Percentiles rank a stretch among this genome's conserved stretches.
Conservation (phyloP, 176 grass and related monocot species). For the Olyra latifolia region DNA sequence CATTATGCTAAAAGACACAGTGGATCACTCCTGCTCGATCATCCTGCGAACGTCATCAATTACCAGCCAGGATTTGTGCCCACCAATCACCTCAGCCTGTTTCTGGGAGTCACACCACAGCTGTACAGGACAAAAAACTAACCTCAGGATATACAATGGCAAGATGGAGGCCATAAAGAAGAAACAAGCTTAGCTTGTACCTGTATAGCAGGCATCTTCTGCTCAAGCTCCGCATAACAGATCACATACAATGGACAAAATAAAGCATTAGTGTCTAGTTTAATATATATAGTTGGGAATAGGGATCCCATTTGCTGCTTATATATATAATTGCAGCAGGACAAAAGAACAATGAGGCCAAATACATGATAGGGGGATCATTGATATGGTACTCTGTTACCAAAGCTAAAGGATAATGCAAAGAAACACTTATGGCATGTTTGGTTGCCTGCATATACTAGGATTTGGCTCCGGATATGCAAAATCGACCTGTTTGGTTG, state of each 20-base stretch:
- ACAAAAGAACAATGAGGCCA: constrained; percentile 39
- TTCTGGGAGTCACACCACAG: constrained; percentile 63
- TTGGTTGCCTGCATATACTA: too few species aligned
- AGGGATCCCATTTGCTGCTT: constrained; percentile 4
- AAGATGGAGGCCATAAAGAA: constrained; percentile 25
- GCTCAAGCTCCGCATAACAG: constrained; percentile 34
- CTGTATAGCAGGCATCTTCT: constrained; percentile 99
- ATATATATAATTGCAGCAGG: constrained; percentile 27
- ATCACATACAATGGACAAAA: constrained; percentile 40
- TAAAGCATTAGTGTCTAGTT: constrained; percentile 36
- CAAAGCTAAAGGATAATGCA: constrained; percentile 43
- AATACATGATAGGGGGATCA: constrained; percentile 30
- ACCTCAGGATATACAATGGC: constrained; percentile 38
- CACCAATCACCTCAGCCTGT: constrained; percentile 70
- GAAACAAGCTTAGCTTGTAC: constrained; percentile 49
- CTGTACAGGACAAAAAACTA: constrained; percentile 46
- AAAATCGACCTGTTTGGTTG: too few species aligned
- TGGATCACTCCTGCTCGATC: constrained; percentile 70
- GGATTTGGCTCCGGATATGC: too few species aligned
- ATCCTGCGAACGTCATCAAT: constrained; percentile 76
- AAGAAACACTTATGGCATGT: constrained; percentile 18
- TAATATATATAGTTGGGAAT: constrained; percentile 26
- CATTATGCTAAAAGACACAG: not conserved
- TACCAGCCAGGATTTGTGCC: constrained; percentile 76
- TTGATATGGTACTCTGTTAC: constrained; percentile 38